These are phyloP conservation scores for Tagetes erecta DNA, from an alignment of 129 eudicot genomes.

Conservation along the genomic window DNA sequence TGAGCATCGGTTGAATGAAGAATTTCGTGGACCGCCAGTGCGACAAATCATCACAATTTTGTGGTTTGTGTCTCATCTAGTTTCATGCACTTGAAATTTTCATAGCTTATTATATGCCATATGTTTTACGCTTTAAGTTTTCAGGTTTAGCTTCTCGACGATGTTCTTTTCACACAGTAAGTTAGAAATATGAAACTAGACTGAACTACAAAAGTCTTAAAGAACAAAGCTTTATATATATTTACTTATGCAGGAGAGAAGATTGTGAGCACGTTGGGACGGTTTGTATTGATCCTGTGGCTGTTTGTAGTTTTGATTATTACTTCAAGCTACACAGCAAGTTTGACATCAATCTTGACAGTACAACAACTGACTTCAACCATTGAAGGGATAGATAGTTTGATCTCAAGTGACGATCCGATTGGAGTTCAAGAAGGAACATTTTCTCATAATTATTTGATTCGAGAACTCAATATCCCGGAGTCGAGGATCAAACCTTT, in stretches of 20 bases:
- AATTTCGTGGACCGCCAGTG: constrained; percentile 77
- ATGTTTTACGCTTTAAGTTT: constrained; percentile 20
- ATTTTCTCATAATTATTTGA: constrained; percentile 55
- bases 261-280: constrained; percentile 63
- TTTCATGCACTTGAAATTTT: not conserved
- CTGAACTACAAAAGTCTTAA: not conserved
- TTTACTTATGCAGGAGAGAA: constrained; percentile 55
- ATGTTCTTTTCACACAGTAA: constrained; percentile 93
- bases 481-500: constrained; percentile 52
- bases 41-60: constrained; percentile 67
- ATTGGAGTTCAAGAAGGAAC: constrained; percentile 79
- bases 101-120: not conserved
- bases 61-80: constrained; percentile 51
- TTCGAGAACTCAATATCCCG: constrained; percentile 49
- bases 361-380: constrained; percentile 58
- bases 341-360: constrained; percentile 79
- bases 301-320: constrained; percentile 67
- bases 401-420: constrained; percentile 57
- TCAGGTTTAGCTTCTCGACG: constrained; percentile 94
- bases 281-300: constrained; percentile 65
- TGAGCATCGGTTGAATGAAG: constrained; percentile 69
- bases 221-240: not conserved
- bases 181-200: constrained; percentile 33
- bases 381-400: constrained; percentile 58
- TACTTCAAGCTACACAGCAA: constrained; percentile 82